Conservation (phyloP, 2,329 filamentous ascomycete genomes). For the Paecilomyces fulvus region DNA sequence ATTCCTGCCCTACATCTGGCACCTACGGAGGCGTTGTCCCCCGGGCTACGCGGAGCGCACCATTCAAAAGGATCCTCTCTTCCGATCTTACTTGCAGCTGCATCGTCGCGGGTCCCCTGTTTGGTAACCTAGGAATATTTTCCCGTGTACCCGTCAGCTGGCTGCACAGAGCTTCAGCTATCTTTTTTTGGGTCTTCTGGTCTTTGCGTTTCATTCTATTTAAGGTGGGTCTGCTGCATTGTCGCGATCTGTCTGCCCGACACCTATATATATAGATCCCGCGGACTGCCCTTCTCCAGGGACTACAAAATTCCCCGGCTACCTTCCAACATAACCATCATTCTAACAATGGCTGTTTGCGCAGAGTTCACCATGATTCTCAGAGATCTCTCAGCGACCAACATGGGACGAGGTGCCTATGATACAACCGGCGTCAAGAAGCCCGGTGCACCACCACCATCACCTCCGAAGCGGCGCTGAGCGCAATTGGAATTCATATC, state of each 20-base stretch:
- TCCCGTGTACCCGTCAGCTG: not conserved
- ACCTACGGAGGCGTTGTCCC: slow-evolving; percentile 13
- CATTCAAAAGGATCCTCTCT: slow-evolving; percentile 25
- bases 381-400: slow-evolving; percentile 32
- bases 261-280: not conserved
- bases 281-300: slow-evolving; percentile 2
- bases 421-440: slow-evolving; percentile 46
- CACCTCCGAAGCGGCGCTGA: slow-evolving; percentile 30
- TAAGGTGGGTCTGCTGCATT: not conserved
- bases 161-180: not conserved
- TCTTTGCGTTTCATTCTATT: not conserved
- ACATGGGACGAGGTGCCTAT: slow-evolving; percentile 45
- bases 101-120: slow-evolving; percentile 18
- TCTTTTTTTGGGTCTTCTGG: not conserved
- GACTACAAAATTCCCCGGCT: not conserved
- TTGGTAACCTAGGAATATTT: slow-evolving; percentile 11
- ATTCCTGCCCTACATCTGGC: slow-evolving; percentile 24
- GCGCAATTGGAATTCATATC: slow-evolving; percentile 6
- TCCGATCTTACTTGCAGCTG: slow-evolving; percentile 29
- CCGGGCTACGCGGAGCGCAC: slow-evolving; percentile 12
- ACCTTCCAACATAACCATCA: slow-evolving; percentile 1
- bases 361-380: slow-evolving; percentile 33
- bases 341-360: slow-evolving; percentile 22
- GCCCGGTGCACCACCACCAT: slow-evolving; percentile 38
- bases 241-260: not conserved